Base-by-base conservation (phyloP, 306 rosid species). In the Pterocarpus santalinus region DNA sequence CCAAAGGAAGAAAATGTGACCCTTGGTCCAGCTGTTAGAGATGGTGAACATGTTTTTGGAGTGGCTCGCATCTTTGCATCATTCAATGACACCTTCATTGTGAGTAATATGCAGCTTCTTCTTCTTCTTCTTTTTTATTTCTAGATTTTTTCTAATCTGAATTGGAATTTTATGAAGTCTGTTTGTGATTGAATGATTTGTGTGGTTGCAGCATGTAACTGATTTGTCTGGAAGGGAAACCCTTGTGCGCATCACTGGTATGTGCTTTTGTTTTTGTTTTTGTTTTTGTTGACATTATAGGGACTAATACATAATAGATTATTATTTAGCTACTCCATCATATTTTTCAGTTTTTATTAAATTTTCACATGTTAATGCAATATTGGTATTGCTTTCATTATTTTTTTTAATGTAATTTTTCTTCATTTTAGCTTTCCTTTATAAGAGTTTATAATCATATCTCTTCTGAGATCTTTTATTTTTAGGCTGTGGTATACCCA, bases 161-260 rank as follows among this genome's bases (percentile, higher is more conserved):
- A 33, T 64, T 14, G 2, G 17, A 12, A 15, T 22, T 69, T 15
- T 41, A 56, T 69, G 5, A 39, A 36, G 7, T 39, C 11, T 15
- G 9, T 7, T 81, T 61, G 8, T 69, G 11, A 75, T 62, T 17
- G 17, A 30, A 22, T 73, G 9, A 8, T 58, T 41, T 72, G 1
- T 22, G 4, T 55, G 8, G 64, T 72, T 75, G 61, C 88, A 94
- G 98, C 98, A 92, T 75, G 97, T 90, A 14, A 94, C 98, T 53
- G 98, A 94, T 89, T 62, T 94, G 77, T 94, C 98, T 71, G 98
- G 98, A 15, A 82, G 97, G 44, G 98, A 94, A 86, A 94, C 98
- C 1, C 92, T 94, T 36, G 97, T 92, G 7, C 92, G 96, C n/a
- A 89, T 92, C 60, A 90, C 96, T 51, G 97, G 96, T 92, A 84